phyloP scores from a whole-genome alignment of 345 rosid species.

The Bruguiera sexangula region DNA sequence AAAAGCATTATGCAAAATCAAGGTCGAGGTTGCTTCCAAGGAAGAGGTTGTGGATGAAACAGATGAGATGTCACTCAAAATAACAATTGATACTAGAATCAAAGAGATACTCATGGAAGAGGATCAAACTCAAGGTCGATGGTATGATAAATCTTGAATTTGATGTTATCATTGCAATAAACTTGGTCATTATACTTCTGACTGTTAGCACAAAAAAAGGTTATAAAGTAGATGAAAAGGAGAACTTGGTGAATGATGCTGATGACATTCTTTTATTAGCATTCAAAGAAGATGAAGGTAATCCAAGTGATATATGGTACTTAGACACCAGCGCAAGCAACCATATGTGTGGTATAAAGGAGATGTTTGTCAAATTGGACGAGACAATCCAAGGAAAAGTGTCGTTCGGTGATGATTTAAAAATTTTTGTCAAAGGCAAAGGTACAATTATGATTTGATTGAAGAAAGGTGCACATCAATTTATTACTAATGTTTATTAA shows the following conservation, averaged over 20 bases:
- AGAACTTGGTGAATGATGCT: neutral
- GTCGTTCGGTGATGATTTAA: conserved; percentile 2
- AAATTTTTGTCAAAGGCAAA: conserved; percentile 6
- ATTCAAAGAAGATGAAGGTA: neutral
- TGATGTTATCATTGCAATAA: too few relatives aligned
- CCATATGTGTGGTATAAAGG: neutral
- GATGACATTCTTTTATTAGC: neutral
- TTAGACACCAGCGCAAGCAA: neutral
- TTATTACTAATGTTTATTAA: conserved; percentile 6
- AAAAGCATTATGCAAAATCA: too few relatives aligned
- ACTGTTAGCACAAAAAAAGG: neutral
- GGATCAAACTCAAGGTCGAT: too few relatives aligned
- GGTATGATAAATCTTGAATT: too few relatives aligned
- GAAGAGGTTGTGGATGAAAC: too few relatives aligned
- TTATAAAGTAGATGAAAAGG: neutral
- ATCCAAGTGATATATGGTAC: neutral
- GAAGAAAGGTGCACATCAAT: neutral
- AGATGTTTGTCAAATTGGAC: conserved; percentile 7
- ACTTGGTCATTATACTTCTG: neutral
- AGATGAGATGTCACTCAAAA: too few relatives aligned
- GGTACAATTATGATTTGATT: neutral
- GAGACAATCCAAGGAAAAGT: neutral
- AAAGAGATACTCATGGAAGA: too few relatives aligned
- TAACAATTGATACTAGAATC: too few relatives aligned
- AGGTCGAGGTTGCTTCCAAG: too few relatives aligned